Evolutionary conservation across 2,329 filamentous ascomycete species (phyloP).

Genomic region (Neurospora sp.): DNA sequence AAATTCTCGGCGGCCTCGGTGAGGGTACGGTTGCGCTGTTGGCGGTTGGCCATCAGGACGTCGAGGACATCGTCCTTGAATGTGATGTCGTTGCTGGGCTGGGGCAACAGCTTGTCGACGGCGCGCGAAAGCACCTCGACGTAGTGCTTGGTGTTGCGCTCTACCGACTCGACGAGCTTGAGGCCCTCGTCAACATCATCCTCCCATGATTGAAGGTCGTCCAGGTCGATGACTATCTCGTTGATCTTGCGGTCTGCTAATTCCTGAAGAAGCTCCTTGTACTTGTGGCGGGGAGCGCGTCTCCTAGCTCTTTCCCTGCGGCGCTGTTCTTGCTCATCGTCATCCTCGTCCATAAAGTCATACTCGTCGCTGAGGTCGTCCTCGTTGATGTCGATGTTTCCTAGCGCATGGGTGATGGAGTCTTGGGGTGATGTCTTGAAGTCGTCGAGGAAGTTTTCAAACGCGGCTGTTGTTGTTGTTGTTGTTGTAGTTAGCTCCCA

Average conservation of each 20-base stretch:
- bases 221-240: slow-evolving; percentile 78
- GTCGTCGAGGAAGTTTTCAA: slow-evolving; percentile 76
- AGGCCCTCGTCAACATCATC: slow-evolving; percentile 56
- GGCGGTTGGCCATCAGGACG: slow-evolving; percentile 87
- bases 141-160: slow-evolving; percentile 89
- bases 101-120: slow-evolving; percentile 77
- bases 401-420: slow-evolving; percentile 70
- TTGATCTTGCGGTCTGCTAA: slow-evolving; percentile 69
- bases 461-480: slow-evolving; percentile 48
- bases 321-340: slow-evolving; percentile 45
- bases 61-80: slow-evolving; percentile 98
- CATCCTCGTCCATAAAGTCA: slow-evolving; percentile 81
- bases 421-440: slow-evolving; percentile 74
- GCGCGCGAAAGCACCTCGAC: slow-evolving; percentile 84
- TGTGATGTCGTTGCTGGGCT: slow-evolving; percentile 65
- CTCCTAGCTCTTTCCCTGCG: slow-evolving; percentile 38
- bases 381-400: slow-evolving; percentile 77
- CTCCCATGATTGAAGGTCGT: slow-evolving; percentile 77
- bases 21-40: slow-evolving; percentile 73
- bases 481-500: slow-evolving; percentile 1
- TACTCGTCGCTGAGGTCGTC: slow-evolving; percentile 83
- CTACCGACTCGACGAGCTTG: slow-evolving; percentile 72
- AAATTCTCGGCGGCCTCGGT: slow-evolving; percentile 54
- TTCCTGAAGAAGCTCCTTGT: slow-evolving; percentile 77
- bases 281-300: slow-evolving; percentile 65